phyloP scores from a whole-genome alignment of 352 stramenopile genomes.

The Globisporangium rhizosaccharum region DNA sequence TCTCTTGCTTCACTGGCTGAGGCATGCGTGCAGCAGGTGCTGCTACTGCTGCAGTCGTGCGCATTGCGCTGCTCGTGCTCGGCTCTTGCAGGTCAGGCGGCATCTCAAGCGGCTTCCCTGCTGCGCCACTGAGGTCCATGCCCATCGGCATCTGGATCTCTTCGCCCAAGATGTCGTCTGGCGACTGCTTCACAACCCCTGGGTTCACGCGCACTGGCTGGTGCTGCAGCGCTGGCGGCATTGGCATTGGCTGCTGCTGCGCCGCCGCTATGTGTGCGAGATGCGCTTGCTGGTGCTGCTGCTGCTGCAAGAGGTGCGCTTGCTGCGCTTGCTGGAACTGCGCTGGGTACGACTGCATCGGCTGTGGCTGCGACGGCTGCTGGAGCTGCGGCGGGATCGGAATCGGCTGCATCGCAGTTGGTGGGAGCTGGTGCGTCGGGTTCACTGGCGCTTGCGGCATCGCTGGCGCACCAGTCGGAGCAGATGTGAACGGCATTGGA shows the following conservation, averaged over 20 bases:
- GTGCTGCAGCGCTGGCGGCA: not conserved
- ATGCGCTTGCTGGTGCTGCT: constrained; percentile 6
- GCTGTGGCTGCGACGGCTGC: not conserved
- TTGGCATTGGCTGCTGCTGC: not conserved
- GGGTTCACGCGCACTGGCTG: not conserved
- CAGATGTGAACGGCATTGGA: not conserved
- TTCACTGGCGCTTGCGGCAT: not conserved
- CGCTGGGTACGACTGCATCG: constrained; percentile 23
- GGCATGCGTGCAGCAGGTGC: not conserved
- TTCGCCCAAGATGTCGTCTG: constrained; percentile 46
- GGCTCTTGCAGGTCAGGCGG: constrained; percentile 51
- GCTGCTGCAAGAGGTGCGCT: not conserved
- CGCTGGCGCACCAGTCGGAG: not conserved
- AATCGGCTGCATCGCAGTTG: constrained; percentile 35
- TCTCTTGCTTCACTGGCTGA: constrained; percentile 23
- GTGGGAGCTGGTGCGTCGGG: constrained; percentile 3
- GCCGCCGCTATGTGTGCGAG: not conserved
- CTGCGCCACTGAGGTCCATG: constrained; percentile 8
- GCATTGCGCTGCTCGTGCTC: constrained; percentile 14
- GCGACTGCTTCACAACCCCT: constrained; percentile 27
- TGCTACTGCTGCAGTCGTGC: not conserved
- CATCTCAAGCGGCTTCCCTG: constrained; percentile 49
- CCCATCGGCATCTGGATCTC: constrained; percentile 27
- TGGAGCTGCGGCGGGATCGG: constrained; percentile 34
- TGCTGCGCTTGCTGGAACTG: constrained; percentile 15